These are phyloP conservation scores for Ilex asprella DNA, from an alignment of 257 asterid genomes.

Conservation along the genomic window DNA sequence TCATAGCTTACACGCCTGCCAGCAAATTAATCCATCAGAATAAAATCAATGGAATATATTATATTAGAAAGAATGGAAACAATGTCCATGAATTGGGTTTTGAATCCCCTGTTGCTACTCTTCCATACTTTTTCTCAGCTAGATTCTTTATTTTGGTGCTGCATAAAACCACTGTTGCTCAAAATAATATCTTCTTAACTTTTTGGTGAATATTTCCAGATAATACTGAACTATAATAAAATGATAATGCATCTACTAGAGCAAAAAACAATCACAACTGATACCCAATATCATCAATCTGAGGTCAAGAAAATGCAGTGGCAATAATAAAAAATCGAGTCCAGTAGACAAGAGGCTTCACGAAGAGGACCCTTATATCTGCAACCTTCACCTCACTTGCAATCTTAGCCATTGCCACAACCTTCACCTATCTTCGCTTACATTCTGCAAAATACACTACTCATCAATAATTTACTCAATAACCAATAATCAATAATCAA, in stretches of 20 bases:
- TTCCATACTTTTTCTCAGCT: slow-evolving; percentile 79
- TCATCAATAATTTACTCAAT: too few species aligned
- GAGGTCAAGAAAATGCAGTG: slow-evolving; percentile 95
- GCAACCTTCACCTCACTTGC: slow-evolving; percentile 94
- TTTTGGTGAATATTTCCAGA: background rate
- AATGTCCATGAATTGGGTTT: slow-evolving; percentile 98
- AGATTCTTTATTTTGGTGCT: slow-evolving; percentile 69
- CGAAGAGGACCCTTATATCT: slow-evolving; percentile 85
- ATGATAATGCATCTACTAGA: too few species aligned
- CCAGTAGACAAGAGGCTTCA: slow-evolving; percentile 97
- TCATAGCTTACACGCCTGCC: too few species aligned
- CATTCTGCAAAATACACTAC: too few species aligned
- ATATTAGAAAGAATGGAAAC: background rate
- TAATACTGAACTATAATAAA: too few species aligned
- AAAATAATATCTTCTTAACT: background rate
- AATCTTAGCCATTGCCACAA: slow-evolving; percentile 81
- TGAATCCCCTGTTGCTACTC: slow-evolving; percentile 66
- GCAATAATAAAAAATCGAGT: slow-evolving; percentile 87
- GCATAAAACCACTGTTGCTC: background rate
- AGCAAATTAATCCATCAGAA: too few species aligned
- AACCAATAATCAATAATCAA: too few species aligned
- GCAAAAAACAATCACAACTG: background rate
- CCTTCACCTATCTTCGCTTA: too few species aligned
- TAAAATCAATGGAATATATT: too few species aligned
- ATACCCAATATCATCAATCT: slow-evolving; percentile 84